Evolutionary conservation across 768 basidiomycete genomes (phyloP).

Genomic region (Xanthoconium stramineum): DNA sequence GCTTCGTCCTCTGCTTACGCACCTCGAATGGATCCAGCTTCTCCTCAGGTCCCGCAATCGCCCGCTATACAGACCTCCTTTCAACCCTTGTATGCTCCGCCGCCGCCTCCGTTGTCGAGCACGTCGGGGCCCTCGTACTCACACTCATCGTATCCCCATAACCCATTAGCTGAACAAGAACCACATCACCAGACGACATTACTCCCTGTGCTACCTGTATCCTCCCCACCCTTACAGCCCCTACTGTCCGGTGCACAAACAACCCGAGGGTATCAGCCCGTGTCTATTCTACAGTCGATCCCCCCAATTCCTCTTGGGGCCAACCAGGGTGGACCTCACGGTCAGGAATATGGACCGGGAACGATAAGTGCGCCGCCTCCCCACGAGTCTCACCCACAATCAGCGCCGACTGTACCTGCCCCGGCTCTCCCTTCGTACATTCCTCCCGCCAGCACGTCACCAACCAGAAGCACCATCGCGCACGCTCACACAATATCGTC

Average conservation of each 20-base stretch:
- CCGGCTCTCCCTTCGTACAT: slow-evolving; percentile 18
- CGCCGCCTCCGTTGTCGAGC: slow-evolving; percentile 18
- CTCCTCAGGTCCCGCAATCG: slow-evolving; percentile 27
- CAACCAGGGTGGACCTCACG: not conserved
- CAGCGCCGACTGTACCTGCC: slow-evolving; percentile 12
- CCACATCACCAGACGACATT: slow-evolving; percentile 12
- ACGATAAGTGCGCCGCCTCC: not conserved
- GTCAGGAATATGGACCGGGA: slow-evolving; percentile 17
- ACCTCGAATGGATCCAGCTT: slow-evolving; percentile 13
- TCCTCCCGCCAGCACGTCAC: slow-evolving; percentile 12
- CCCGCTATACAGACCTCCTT: slow-evolving; percentile 27
- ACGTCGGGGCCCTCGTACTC: slow-evolving; percentile 15
- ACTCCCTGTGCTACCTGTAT: slow-evolving; percentile 4
- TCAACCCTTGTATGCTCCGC: slow-evolving; percentile 29
- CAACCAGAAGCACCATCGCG: slow-evolving; percentile 16
- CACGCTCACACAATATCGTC: slow-evolving; percentile 31
- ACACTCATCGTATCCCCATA: slow-evolving; percentile 9
- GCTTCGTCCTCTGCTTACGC: slow-evolving; percentile 19
- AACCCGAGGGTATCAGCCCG: slow-evolving; percentile 18
- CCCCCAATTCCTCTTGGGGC: slow-evolving; percentile 6
- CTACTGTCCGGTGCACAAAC: slow-evolving; percentile 8
- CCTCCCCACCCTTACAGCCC: slow-evolving; percentile 11
- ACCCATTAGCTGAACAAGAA: slow-evolving; percentile 13
- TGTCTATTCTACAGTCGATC: slow-evolving; percentile 17
- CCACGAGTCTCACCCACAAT: slow-evolving; percentile 14